Conservation (phyloP, 306 rosid species). For the Quercus gilva region DNA sequence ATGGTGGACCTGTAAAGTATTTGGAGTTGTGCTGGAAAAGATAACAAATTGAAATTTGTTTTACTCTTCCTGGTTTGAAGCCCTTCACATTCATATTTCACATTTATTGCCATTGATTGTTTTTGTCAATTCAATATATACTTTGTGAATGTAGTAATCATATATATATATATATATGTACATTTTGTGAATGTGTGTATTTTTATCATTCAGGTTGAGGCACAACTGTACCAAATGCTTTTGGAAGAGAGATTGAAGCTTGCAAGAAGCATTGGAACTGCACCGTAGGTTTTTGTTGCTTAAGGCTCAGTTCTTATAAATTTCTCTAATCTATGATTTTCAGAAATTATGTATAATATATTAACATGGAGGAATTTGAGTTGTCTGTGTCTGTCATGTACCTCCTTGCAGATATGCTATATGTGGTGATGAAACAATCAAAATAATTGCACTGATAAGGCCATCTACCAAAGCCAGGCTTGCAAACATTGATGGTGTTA, state of each 20-base stretch:
- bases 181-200: constrained; percentile 5
- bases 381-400: background rate
- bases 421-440: constrained; percentile 86
- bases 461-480: constrained; percentile 90
- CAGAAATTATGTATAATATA: background rate
- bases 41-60: background rate
- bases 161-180: background rate
- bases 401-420: constrained; percentile 66
- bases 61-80: background rate
- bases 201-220: constrained; percentile 54
- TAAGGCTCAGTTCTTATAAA: constrained; percentile 8
- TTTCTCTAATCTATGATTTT: constrained; percentile 13
- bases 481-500: constrained; percentile 85
- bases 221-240: constrained; percentile 61
- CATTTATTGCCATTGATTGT: constrained; percentile 1
- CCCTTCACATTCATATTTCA: background rate
- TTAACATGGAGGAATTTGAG: background rate
- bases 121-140: constrained; percentile 9
- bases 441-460: constrained; percentile 67
- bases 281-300: constrained; percentile 57
- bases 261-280: constrained; percentile 74
- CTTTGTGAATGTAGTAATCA: background rate
- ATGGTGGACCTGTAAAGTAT: background rate
- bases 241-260: constrained; percentile 85
- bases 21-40: background rate